Percentiles rank a stretch among this genome's conserved stretches.
Conservation (phyloP, 139 green algal species). For the Haematococcus lacustris region DNA sequence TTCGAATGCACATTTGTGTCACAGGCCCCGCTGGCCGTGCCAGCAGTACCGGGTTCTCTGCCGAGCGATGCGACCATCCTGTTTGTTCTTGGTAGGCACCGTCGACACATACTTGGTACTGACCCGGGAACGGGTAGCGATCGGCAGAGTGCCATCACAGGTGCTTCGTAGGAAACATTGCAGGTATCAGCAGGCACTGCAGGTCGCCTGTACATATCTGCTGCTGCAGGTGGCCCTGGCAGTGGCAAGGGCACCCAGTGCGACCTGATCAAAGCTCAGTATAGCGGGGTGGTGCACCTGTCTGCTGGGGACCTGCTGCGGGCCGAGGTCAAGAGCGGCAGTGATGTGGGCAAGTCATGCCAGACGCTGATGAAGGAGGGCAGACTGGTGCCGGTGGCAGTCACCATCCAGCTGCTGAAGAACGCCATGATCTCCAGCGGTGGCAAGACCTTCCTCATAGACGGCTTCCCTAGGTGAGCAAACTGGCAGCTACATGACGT, state of each 20-base stretch:
- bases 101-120: too few species aligned
- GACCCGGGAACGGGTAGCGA: too few species aligned
- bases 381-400: constrained; percentile 64
- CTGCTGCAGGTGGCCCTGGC: constrained; percentile 36
- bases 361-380: constrained; percentile 75
- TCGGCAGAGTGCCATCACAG: too few species aligned
- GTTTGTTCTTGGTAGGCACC: too few species aligned
- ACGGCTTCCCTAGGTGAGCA: constrained; percentile 75
- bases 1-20: too few species aligned
- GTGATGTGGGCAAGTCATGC: constrained; percentile 51
- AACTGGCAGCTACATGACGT: too few species aligned
- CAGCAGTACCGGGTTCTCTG: too few species aligned
- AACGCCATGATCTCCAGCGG: constrained; percentile 58
- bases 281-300: constrained; percentile 37
- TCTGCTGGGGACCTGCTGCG: constrained; percentile 69
- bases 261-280: constrained; percentile 28
- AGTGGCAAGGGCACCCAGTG: constrained; percentile 48
- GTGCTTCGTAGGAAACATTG: too few species aligned
- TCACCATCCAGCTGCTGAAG: constrained; percentile 69
- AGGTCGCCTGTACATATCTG: too few species aligned
- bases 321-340: constrained; percentile 60
- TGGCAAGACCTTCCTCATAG: constrained; percentile 74
- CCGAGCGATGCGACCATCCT: too few species aligned
- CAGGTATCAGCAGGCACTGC: too few species aligned
- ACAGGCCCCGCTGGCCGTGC: too few species aligned